These are phyloP conservation scores for Gymnopus androsaceus DNA, from an alignment of 1,284 basidiomycete genomes.

Conservation along the genomic window DNA sequence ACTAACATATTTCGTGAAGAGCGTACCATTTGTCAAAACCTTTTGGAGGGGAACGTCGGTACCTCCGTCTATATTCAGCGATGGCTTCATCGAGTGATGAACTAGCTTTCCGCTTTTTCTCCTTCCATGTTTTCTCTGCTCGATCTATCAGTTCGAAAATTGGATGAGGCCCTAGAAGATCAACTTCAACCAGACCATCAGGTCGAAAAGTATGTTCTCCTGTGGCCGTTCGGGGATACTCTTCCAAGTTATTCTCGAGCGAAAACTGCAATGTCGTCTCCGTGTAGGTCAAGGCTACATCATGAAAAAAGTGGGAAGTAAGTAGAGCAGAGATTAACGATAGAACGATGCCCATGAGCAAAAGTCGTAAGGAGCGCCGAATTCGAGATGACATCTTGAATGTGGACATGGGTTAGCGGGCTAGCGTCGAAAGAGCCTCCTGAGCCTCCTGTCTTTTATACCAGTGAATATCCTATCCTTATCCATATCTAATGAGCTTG, in stretches of 20 bases:
- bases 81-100: conserved; percentile 56
- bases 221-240: neutral
- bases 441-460: too few relatives aligned
- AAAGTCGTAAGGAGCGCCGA: conserved; percentile 1
- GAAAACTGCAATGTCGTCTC: neutral
- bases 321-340: conserved; percentile 8
- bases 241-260: neutral
- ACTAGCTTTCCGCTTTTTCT: conserved; percentile 54
- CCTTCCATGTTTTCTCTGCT: conserved; percentile 53
- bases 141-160: conserved; percentile 56
- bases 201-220: conserved; percentile 23
- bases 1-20: too few relatives aligned
- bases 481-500: too few relatives aligned
- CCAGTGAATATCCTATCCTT: too few relatives aligned
- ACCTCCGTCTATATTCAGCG: conserved; percentile 54
- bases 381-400: neutral
- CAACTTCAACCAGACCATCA: conserved; percentile 41
- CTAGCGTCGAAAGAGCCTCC: too few relatives aligned
- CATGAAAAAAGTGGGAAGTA: conserved; percentile 9
- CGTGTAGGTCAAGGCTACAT: neutral
- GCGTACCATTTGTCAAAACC: conserved; percentile 57
- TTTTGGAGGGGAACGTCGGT: conserved; percentile 46
- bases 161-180: conserved; percentile 46
- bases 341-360: conserved; percentile 2
- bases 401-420: too few relatives aligned